phyloP scores from a whole-genome alignment of 805 yeast genomes.

The Hanseniaspora opuntiae region DNA sequence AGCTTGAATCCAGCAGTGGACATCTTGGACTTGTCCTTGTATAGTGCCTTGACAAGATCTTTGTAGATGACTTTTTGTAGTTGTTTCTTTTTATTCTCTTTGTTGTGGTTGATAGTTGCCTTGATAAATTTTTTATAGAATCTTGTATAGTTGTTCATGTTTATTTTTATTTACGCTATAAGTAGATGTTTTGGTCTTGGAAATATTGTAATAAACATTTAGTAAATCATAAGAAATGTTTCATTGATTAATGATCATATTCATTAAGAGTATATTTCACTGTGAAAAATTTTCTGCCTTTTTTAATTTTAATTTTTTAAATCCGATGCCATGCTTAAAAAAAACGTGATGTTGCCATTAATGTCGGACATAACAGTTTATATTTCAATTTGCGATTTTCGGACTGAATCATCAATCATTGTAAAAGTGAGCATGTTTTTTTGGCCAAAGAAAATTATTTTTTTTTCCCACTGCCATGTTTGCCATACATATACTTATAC shows the following conservation, averaged over 20 bases:
- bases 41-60: neutral
- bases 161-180: neutral
- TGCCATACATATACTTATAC: no score
- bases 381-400: conserved; percentile 13
- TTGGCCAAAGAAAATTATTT: neutral
- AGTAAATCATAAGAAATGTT: no score
- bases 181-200: no score
- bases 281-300: no score
- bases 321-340: no score
- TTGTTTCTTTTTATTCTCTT: conserved; percentile 14
- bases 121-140: conserved; percentile 2
- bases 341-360: no score
- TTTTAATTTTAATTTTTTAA: no score
- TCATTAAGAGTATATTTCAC: no score
- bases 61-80: conserved; percentile 14
- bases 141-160: conserved; percentile 13
- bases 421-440: neutral
- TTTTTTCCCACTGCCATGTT: no score
- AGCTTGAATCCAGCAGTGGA: neutral
- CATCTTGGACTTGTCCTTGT: conserved; percentile 9
- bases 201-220: no score
- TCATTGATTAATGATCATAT: no score
- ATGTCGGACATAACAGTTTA: conserved; percentile 16
- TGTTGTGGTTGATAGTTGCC: conserved; percentile 2
- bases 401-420: conserved; percentile 2